Base-by-base conservation (phyloP, 2,329 filamentous ascomycete genomes). In the Epichloe typhina region DNA sequence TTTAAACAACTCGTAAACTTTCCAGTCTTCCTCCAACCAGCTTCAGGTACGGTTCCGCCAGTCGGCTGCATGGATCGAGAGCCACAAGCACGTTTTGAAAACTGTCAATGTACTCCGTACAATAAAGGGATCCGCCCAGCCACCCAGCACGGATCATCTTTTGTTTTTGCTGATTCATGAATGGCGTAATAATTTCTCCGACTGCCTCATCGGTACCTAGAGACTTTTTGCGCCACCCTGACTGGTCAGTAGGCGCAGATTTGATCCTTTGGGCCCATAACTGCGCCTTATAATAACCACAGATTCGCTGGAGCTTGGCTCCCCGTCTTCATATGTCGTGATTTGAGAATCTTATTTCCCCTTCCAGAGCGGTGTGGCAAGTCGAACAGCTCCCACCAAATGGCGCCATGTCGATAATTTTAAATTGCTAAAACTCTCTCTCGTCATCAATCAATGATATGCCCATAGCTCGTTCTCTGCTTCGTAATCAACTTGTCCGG, bases 171-270 rank as follows among this genome's bases (percentile, higher is more conserved):
- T 53, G 44, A 53, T 46, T 19, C 51, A 49, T 41, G 39, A 44
- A 57, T 56, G 46, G 56, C 56, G 56, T 55, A 57, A 56, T 57
- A 31, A 43, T 43, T 39, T 2, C 52, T 46, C 47, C 41, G 46
- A 52, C 49, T 49, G 47, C 47, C 52, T 52, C 52, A 53, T 54
- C 51, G 46, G 38, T 54, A 45, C 49, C 12, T 40, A 12, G 19
- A 45, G 15, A 33, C 33, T 12, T 17, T 19, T 42, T 21, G 23
- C 21, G 40, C 39, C 8, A 31, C 44, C 11, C 37, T 53, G 55
- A 52, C 49, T 54, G 55, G 52, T 48, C 51, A 50, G 50, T 46
- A 49, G 38, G 33, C 36, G 36, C 38, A 41, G 21, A 15, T n/a
- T 47, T 13, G 17, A 26, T 26, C 51, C 26, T 31, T 50, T 42